Evolutionary conservation across 805 yeast genomes (phyloP), one percentile per base, ranked within the genome.

Genomic region (Candida sanyiensis): DNA sequence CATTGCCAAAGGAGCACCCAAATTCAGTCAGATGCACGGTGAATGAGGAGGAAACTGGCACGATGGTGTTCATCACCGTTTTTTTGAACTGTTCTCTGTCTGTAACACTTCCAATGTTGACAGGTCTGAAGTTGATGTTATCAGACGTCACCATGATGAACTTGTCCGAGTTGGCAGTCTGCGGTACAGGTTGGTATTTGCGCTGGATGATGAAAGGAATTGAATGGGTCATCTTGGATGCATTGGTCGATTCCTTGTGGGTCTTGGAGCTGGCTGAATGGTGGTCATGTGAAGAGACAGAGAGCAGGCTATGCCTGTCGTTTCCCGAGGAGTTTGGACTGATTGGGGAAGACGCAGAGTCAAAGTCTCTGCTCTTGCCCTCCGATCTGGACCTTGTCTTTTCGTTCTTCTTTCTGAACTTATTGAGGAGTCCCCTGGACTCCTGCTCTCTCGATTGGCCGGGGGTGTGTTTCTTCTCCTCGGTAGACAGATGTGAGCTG

Each of bases 21-120:
- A 78, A 75, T 37, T 86, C 95, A 0, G 95, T 82, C 44, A 86
- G 57, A 46, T 80, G 82, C 29, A 77, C 65, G 0, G 68, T 55
- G 23, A 59, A 38, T 10, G 56, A 55, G 7, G 49, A 39, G 8
- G 53, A 46, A 15, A 46, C 47, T 3, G 59, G 51, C 4, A 50
- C 48, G 13, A 78, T 49, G 2, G 61, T 56, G 1, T 62, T 54
- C 0, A 69, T 54, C 13, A 79, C 45, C 9, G 53, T 49, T 2
- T 52, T 55, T 44, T 73, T 78, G 22, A 75, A 61, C 2, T 59
- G 62, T 0, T 52, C 59, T 2, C 63, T 50, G 10, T 59, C 51
- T 1, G 48, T 45, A 17, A 59, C 44, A 16, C 47, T 37, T 6
- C 60, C 60, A 12, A 68, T 54, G 28, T 72, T 63, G 3, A 84